Evolutionary conservation across 2,329 filamentous ascomycete species (phyloP).

Genomic region (Clarireedia paspali): DNA sequence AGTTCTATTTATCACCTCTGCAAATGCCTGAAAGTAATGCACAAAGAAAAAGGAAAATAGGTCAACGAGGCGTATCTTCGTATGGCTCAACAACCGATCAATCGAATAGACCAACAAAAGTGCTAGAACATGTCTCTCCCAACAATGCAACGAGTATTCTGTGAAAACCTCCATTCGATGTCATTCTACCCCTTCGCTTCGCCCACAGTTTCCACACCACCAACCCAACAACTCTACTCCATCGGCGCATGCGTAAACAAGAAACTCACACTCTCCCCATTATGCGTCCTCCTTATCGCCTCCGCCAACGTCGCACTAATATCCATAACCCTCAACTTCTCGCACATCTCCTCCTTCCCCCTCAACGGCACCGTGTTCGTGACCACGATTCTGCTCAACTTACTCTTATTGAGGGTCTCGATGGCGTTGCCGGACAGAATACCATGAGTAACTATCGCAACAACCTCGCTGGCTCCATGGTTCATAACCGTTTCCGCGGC

Average conservation of each 20-base stretch:
- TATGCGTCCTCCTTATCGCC: slow-evolving; percentile 62
- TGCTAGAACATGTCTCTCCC: too few relatives aligned
- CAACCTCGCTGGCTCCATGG: slow-evolving; percentile 79
- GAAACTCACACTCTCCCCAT: slow-evolving; percentile 60
- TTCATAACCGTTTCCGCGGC: slow-evolving; percentile 83
- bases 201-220: neutral
- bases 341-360: slow-evolving; percentile 71
- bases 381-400: slow-evolving; percentile 72
- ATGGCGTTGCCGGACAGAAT: slow-evolving; percentile 86
- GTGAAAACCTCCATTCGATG: too few relatives aligned
- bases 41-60: too few relatives aligned
- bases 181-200: neutral
- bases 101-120: too few relatives aligned
- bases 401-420: slow-evolving; percentile 61
- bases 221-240: slow-evolving; percentile 26
- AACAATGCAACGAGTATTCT: too few relatives aligned
- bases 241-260: slow-evolving; percentile 59
- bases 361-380: slow-evolving; percentile 82
- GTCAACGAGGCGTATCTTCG: too few relatives aligned
- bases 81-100: too few relatives aligned
- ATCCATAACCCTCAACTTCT: slow-evolving; percentile 82
- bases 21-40: too few relatives aligned
- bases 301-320: slow-evolving; percentile 78
- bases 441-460: slow-evolving; percentile 92
- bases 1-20: too few relatives aligned